These are phyloP conservation scores for Coemansia sp. DNA, from an alignment of 192 early-diverging fungal genomes.

Conservation along the genomic window DNA sequence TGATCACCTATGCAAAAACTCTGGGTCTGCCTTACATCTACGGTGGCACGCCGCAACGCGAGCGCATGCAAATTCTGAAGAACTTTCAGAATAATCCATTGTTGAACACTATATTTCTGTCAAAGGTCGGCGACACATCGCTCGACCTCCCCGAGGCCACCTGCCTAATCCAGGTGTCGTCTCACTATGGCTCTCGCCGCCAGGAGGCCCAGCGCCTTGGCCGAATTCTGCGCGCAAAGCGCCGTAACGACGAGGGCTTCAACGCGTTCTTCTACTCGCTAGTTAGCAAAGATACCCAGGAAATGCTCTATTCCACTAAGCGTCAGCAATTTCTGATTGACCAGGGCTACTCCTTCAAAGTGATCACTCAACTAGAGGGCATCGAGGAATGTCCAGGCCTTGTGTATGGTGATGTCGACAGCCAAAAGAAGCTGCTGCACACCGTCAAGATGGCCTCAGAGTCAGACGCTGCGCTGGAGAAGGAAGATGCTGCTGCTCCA, in stretches of 20 bases:
- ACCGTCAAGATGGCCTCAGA: constrained; percentile 78
- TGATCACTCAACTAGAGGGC: constrained; percentile 94
- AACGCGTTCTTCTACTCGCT: constrained; percentile 99
- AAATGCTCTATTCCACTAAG: constrained; percentile 98
- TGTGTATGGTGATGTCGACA: constrained; percentile 67
- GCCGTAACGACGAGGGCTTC: constrained; percentile 88
- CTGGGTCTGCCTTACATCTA: constrained; percentile 85
- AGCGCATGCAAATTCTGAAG: constrained; percentile 87
- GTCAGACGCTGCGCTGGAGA: constrained; percentile 56
- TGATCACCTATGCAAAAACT: constrained; percentile 85
- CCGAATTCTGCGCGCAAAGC: constrained; percentile 92
- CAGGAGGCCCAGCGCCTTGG: constrained; percentile 98
- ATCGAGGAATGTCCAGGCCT: constrained; percentile 78
- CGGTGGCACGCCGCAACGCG: constrained; percentile 85
- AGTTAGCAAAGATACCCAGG: constrained; percentile 98
- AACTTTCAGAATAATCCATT: constrained; percentile 93
- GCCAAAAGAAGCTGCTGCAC: constrained; percentile 84
- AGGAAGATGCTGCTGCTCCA: constrained; percentile 59
- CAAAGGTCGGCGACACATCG: constrained; percentile 97
- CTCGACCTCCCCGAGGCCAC: constrained; percentile 98
- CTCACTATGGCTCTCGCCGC: constrained; percentile 95
- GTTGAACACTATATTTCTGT: constrained; percentile 86
- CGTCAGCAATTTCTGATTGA: constrained; percentile 99
- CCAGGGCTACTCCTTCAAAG: constrained; percentile 99
- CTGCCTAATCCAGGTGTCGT: constrained; percentile 97